Base-by-base conservation (phyloP, 768 basidiomycete genomes). In the Boletus tylopilopsis region DNA sequence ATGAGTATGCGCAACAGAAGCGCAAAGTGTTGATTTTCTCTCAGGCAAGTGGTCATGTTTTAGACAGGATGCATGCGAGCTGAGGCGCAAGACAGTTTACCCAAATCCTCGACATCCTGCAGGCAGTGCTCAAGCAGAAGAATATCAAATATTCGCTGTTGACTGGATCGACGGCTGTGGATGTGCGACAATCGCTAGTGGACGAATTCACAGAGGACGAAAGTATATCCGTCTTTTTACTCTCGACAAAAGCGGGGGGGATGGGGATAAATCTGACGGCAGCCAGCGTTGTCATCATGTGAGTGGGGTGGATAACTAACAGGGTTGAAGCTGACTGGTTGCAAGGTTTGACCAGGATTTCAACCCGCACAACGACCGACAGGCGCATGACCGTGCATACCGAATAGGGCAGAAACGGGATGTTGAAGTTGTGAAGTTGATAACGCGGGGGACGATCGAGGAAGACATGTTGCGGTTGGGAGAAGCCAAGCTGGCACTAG, bases 201-300 rank as follows among this genome's bases (percentile, higher is more conserved):
- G 96, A 99, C 62, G 92, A 96, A 65, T 98, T 96, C 69, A 94
- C 89, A 11, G 76, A 73, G 52, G 87, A 96, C 60, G 79, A 83
- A 32, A 77, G 81, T 16, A 95, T 99, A 57, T 76, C 85, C 12
- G 85, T 96, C 34, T 98, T 98, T 69, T 76, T 95, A 10, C 74
- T 94, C 2, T 94, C 93, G 2, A 94, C 93, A 0, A 93, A 92
- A 70, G 94, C 94, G 5, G 94, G 90, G 18, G 90, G 88, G 9
- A 92, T 93, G 90, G 94, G 95, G 6, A 94, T 99, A 65, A 99
- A 99, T 66, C 69, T 99, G 56, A 95, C 91, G 2, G 93, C 94
- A 2, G 94, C 95, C 1, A 94, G 90, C 38, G 93, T 94, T 33
- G 95, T 99, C 35, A 88, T 98, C 61, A 88, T 94, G 87, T 88